Evolutionary conservation across 495 filamentous ascomycete species (phyloP).

Genomic region (Aspergillus asperescens): DNA sequence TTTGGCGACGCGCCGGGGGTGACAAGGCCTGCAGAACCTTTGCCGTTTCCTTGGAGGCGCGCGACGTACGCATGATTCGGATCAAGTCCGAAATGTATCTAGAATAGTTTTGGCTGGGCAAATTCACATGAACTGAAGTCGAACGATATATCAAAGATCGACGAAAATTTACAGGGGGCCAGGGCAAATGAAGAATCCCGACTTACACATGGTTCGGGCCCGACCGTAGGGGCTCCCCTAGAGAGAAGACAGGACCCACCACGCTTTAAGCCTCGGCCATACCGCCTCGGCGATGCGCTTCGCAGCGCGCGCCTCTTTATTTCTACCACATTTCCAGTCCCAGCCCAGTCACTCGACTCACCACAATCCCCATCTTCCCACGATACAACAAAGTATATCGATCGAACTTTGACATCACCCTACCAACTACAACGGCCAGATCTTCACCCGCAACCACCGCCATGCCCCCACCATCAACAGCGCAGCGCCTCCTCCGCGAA

Average conservation of each 20-base stretch:
- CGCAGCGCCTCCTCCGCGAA: slow-evolving; percentile 62
- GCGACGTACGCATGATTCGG: slow-evolving; percentile 56
- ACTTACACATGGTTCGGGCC: slow-evolving; percentile 17
- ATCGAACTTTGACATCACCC: not conserved
- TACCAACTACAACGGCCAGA: not conserved
- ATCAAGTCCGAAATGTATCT: not conserved
- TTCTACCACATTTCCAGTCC: not conserved
- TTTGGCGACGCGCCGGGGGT: slow-evolving; percentile 35
- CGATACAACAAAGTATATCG: not conserved
- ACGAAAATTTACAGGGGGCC: slow-evolving; percentile 13
- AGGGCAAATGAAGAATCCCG: not conserved
- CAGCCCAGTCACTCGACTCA: slow-evolving; percentile 6
- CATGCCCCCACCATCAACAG: slow-evolving; percentile 32
- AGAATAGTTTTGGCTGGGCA: not conserved
- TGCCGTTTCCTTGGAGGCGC: slow-evolving; percentile 53
- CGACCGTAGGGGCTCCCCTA: slow-evolving; percentile 12
- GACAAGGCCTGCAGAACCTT: slow-evolving; percentile 47
- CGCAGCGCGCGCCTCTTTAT: slow-evolving; percentile 4
- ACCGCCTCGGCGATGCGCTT: not conserved
- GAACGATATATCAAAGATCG: slow-evolving; percentile 10
- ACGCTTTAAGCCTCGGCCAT: slow-evolving; percentile 15
- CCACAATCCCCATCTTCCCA: not conserved
- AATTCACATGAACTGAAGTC: slow-evolving; percentile 22
- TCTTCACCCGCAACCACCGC: not conserved
- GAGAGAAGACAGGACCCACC: slow-evolving; percentile 15